Evolutionary conservation across 2,329 filamentous ascomycete species (phyloP), one percentile per base, ranked within the genome.

Genomic region (Ceratocystiopsis minuta): DNA sequence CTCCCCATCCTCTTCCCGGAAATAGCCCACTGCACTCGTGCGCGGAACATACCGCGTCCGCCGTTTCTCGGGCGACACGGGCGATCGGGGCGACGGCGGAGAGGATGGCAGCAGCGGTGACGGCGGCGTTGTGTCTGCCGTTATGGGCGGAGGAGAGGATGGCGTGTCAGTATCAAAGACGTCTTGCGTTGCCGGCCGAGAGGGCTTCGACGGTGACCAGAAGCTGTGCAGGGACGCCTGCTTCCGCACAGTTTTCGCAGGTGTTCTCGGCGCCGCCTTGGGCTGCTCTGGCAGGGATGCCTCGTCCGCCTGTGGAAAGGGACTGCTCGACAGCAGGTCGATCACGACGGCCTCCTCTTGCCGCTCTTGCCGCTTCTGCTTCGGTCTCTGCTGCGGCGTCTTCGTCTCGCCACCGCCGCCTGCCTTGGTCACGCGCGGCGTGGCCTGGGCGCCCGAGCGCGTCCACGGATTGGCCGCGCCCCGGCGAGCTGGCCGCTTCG

Each of bases 21-120:
- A 53, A 45, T 47, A 57, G 3, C 55, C 55, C n/a, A 45, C 33
- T 6, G 48, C 50, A 36, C 51, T 54, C 4, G 44, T 49, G 16
- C 51, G 46, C 4, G 51, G 49, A 11, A 55, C 44, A 37, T 51
- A 55, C 7, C 54, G 34, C n/a, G 11, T 32, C 6, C 31, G 31
- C 3, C 6, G 31, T 32, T 32, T 32, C 24, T 6, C 6, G 6
- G 24, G 24, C 24, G 24, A 12, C 24, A 31, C 6, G 6, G 24
- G 24, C 33, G 6, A 14, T 15, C 9, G 33, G 14, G 17, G 32
- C 17, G 10, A 16, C 4, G 33, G 37, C 6, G 40, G 4, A 12
- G 40, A 6, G 12, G 36, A 16, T 12, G 24, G 6, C 28, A 33
- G 15, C 31, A 36, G 24, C 6, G 32, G 12, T 13, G 43, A 39